Evolutionary conservation across 495 filamentous ascomycete species (phyloP), one percentile per base, ranked within the genome.

Genomic region (Aspergillus egyptiacus): DNA sequence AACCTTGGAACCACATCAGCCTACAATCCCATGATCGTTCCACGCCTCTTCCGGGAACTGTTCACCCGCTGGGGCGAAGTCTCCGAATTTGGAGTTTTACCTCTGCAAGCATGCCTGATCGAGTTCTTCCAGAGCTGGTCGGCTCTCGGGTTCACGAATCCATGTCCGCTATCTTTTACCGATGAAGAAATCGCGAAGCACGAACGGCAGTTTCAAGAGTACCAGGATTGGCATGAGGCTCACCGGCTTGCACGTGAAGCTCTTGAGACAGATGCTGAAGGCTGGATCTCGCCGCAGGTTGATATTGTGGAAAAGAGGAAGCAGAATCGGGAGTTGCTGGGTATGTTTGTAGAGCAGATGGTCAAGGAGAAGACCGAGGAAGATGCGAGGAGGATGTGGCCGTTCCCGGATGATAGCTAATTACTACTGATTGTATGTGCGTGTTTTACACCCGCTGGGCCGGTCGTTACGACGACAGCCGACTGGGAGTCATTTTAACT

Each of bases 201-300:
- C 33, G 53, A 59, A n/a, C 46, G 33, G 0, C 48, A 66, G 31
- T 68, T 68, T 48, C 18, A 49, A 13, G 48, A 58, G 46, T 68
- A 72, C 46, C 28, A 61, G 40, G 56, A 48, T 17, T 69, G 48
- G 60, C 33, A 67, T 48, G 51, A 62, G 23, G 46, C 65, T 23
- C 57, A 58, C 44, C 48, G 54, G n/a, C 59, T 69, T 28, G 61
- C 58, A 6, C 25, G 52, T 45, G 61, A 67, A 47, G 60, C 43
- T 42, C 61, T 72, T n/a, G 55, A 64, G 45, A 70, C 66, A 25
- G 64, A 72, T 59, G 60, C 59, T 2, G 67, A 72, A 42, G 67
- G 64, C 2, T 72, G 64, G 64, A 40, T 66, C 1, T 30, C 62
- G 13, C 69, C 62, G 17, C 54, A 59, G 40, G 20, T 68, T 36